Conservation (phyloP, 73 alveolate genomes). For the Stentor coeruleus region DNA sequence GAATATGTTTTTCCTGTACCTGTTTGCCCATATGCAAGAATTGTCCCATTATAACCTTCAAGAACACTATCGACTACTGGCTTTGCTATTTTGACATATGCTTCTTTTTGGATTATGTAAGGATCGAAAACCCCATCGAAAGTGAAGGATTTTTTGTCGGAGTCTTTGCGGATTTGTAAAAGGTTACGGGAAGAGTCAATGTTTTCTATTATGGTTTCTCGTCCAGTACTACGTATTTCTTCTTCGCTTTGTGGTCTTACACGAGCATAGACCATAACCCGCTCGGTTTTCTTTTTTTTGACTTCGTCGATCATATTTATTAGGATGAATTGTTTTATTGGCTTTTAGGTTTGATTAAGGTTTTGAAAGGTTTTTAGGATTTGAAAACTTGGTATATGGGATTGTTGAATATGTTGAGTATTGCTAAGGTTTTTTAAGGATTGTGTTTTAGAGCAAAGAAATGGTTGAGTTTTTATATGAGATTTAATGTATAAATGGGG, state of each 20-base stretch:
- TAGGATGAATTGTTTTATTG: neutral
- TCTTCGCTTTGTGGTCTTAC: slow-evolving; percentile 52
- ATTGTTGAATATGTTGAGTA: too few species aligned
- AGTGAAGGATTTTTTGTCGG: slow-evolving; percentile 68
- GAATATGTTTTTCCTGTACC: slow-evolving; percentile 98
- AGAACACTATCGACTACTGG: slow-evolving; percentile 77
- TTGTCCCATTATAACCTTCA: slow-evolving; percentile 97
- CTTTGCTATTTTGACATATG: slow-evolving; percentile 66
- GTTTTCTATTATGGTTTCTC: slow-evolving; percentile 37
- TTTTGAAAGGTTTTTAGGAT: too few species aligned
- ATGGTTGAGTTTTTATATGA: too few species aligned
- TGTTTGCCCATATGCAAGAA: slow-evolving; percentile 96
- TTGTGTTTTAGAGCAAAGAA: too few species aligned
- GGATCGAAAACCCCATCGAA: slow-evolving; percentile 81
- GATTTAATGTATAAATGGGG: too few species aligned
- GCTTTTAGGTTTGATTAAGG: too few species aligned
- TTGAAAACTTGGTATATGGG: too few species aligned
- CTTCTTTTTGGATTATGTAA: slow-evolving; percentile 65
- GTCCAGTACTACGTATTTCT: slow-evolving; percentile 32
- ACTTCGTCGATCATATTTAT: neutral
- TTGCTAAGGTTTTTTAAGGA: too few species aligned
- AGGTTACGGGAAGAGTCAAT: slow-evolving; percentile 31
- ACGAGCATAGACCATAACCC: slow-evolving; percentile 54
- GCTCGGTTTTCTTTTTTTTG: slow-evolving; percentile 25
- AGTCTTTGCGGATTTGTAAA: slow-evolving; percentile 48